Conservation (phyloP, 2,329 filamentous ascomycete species). For the Aspergillus phoenicis region DNA sequence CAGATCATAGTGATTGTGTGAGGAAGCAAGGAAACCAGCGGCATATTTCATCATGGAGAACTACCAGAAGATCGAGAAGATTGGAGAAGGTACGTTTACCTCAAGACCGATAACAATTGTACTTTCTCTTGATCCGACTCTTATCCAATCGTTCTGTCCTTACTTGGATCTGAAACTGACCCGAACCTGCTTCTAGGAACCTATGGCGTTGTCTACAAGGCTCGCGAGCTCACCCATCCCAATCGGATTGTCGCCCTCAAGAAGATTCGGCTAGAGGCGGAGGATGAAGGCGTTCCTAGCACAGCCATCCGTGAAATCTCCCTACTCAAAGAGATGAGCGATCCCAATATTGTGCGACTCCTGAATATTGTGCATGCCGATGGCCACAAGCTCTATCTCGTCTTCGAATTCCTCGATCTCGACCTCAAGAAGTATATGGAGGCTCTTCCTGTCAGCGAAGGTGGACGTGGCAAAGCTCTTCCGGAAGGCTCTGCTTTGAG, state of each 20-base stretch:
- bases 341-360: constrained; percentile 84
- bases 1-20: constrained; percentile 2
- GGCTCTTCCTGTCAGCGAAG: constrained; percentile 78
- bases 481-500: constrained; percentile 72
- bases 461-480: constrained; percentile 80
- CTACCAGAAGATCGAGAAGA: constrained; percentile 95
- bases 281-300: constrained; percentile 90
- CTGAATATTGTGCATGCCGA: constrained; percentile 94
- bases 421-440: constrained; percentile 98
- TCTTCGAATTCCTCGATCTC: constrained; percentile 87
- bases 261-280: constrained; percentile 92
- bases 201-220: constrained; percentile 95
- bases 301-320: constrained; percentile 95
- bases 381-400: constrained; percentile 91
- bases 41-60: constrained; percentile 70
- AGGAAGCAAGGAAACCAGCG: constrained; percentile 2
- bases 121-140: neutral
- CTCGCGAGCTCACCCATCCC: constrained; percentile 76
- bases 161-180: constrained; percentile 2
- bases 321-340: constrained; percentile 89
- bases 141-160: neutral
- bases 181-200: constrained; percentile 63
- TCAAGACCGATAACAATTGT: too few relatives aligned
- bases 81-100: constrained; percentile 75
- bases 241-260: constrained; percentile 89